These are phyloP conservation scores for Leonotis leonurus DNA, from an alignment of 257 asterid genomes.

Conservation along the genomic window DNA sequence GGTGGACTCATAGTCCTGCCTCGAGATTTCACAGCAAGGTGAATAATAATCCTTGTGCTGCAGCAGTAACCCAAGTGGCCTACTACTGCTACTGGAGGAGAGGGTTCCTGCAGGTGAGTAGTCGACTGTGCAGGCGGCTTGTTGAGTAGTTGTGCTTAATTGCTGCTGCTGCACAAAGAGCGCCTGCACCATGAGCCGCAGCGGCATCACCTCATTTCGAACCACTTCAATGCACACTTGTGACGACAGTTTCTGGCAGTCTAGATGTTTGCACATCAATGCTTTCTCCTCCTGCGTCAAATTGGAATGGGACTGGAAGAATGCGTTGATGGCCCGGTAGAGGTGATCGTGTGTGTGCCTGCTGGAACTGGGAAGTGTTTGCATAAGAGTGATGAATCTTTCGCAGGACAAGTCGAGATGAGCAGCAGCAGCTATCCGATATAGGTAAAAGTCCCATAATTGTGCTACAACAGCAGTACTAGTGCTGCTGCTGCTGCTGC, in stretches of 20 bases:
- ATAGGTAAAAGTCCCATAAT: slow-evolving; percentile 58
- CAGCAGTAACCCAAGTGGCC: slow-evolving; percentile 30
- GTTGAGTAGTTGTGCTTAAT: slow-evolving; percentile 57
- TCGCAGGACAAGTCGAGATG: slow-evolving; percentile 32
- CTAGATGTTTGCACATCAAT: slow-evolving; percentile 49
- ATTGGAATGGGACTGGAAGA: slow-evolving; percentile 51
- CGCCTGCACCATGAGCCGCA: slow-evolving; percentile 66
- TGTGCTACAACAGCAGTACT: slow-evolving; percentile 41
- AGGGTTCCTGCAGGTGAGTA: too few species aligned
- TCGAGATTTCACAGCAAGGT: slow-evolving; percentile 29
- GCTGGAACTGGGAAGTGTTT: slow-evolving; percentile 44
- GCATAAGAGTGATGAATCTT: slow-evolving; percentile 46
- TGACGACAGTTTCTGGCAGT: slow-evolving; percentile 67
- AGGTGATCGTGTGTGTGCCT: slow-evolving; percentile 63
- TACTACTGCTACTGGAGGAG: slow-evolving; percentile 35
- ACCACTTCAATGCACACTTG: slow-evolving; percentile 60
- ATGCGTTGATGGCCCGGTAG: slow-evolving; percentile 45
- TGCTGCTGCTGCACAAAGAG: slow-evolving; percentile 78
- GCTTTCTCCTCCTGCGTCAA: slow-evolving; percentile 59
- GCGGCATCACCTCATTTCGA: slow-evolving; percentile 63
- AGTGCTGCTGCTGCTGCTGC: too few species aligned
- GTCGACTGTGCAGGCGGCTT: too few species aligned
- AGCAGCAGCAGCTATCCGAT: slow-evolving; percentile 30
- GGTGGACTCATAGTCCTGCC: slow-evolving; percentile 48
- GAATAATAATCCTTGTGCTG: slow-evolving; percentile 30